Conservation (phyloP, 352 stramenopile species). For the Globisporangium uncinulatum region DNA sequence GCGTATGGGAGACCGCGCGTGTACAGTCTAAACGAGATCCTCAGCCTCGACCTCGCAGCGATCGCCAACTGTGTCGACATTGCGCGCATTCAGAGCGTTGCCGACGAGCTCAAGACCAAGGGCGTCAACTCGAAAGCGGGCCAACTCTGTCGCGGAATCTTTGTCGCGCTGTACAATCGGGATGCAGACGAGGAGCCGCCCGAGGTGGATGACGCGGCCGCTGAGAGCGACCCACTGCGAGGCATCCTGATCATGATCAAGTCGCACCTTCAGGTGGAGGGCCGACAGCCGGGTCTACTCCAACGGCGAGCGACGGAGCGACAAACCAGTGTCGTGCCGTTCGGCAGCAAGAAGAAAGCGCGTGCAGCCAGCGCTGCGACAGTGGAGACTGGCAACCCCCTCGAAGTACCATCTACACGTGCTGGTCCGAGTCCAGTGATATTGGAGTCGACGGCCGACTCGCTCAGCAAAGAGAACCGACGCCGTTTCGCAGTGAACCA, state of each 20-base stretch:
- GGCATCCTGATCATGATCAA: constrained; percentile 46
- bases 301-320: neutral
- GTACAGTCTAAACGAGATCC: constrained; percentile 38
- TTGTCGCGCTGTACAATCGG: constrained; percentile 53
- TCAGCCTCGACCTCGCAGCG: constrained; percentile 49
- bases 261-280: constrained; percentile 19
- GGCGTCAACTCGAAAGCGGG: constrained; percentile 20
- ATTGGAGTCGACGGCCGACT: neutral
- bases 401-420: too few species aligned
- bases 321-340: constrained; percentile 4
- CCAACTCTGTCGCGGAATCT: constrained; percentile 50
- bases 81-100: constrained; percentile 21
- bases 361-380: too few species aligned
- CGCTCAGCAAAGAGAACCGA: constrained; percentile 11
- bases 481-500: constrained; percentile 28
- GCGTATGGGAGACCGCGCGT: constrained; percentile 48
- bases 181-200: constrained; percentile 37
- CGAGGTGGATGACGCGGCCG: constrained; percentile 4
- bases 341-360: constrained; percentile 1
- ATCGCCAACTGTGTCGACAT: constrained; percentile 40
- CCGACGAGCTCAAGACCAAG: constrained; percentile 26
- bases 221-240: constrained; percentile 25
- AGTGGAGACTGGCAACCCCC: too few species aligned
- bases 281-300: constrained; percentile 15
- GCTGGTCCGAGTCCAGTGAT: too few species aligned